These are phyloP conservation scores for Alternaria alternata DNA, from an alignment of 2,329 filamentous ascomycete genomes.

Conservation along the genomic window DNA sequence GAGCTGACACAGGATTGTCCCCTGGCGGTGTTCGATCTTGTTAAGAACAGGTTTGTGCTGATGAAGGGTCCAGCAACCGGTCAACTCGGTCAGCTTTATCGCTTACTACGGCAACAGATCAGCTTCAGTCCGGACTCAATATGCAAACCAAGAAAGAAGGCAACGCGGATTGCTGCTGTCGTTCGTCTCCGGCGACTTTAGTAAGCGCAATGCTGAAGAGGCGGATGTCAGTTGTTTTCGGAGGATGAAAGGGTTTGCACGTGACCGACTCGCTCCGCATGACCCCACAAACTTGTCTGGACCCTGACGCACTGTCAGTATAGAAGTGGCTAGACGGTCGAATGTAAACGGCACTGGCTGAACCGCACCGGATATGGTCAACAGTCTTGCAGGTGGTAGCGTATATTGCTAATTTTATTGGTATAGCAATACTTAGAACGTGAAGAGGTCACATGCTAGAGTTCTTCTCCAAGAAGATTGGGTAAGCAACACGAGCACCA, in stretches of 20 bases:
- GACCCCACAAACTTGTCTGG: not conserved
- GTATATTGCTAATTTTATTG: not conserved
- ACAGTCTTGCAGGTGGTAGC: not conserved
- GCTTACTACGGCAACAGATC: not conserved
- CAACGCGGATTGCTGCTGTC: not conserved
- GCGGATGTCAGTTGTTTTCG: not conserved
- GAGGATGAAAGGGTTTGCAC: not conserved
- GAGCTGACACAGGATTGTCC: not conserved
- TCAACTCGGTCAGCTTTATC: constrained; percentile 2
- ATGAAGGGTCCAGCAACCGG: constrained; percentile 13
- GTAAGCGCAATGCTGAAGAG: not conserved
- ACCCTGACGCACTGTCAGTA: not conserved
- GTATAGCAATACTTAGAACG: not conserved
- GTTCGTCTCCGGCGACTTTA: not conserved
- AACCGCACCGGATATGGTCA: not conserved
- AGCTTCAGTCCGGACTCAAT: not conserved
- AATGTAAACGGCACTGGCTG: not conserved
- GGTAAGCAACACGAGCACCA: not conserved
- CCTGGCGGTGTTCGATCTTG: not conserved
- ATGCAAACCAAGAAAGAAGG: not conserved
- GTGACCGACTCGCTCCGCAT: not conserved
- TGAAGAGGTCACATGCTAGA: not conserved
- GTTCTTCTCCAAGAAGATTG: not conserved
- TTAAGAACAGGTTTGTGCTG: constrained; percentile 8
- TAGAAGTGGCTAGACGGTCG: not conserved